These are phyloP conservation scores for Gigaspora rosea DNA, from an alignment of 192 early-diverging fungal genomes.

Conservation along the genomic window DNA sequence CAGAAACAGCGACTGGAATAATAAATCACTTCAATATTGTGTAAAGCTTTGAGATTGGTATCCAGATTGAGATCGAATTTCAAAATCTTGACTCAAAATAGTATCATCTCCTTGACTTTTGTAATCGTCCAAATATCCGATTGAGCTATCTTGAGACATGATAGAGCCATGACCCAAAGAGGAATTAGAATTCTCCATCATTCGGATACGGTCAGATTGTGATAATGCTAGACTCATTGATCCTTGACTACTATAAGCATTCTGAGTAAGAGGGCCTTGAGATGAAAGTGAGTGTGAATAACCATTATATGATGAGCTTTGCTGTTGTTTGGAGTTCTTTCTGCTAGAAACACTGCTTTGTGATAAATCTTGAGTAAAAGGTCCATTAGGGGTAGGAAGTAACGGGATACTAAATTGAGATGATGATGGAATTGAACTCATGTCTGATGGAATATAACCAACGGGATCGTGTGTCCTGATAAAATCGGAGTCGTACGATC, in stretches of 20 bases:
- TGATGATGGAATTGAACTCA: constrained; percentile 44
- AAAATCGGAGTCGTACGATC: constrained; percentile 52
- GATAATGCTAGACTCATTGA: constrained; percentile 56
- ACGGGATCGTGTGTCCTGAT: constrained; percentile 53
- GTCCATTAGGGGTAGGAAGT: constrained; percentile 56
- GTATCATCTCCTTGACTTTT: constrained; percentile 60
- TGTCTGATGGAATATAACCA: constrained; percentile 52
- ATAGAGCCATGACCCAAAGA: constrained; percentile 38
- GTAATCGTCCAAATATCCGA: constrained; percentile 54
- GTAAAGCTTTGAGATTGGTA: constrained; percentile 57
- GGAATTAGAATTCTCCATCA: constrained; percentile 41
- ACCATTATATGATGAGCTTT: constrained; percentile 37
- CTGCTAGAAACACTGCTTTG: constrained; percentile 54
- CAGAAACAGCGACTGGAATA: too few species aligned
- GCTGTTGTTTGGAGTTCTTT: constrained; percentile 41
- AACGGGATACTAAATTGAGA: constrained; percentile 54
- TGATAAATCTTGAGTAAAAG: constrained; percentile 64
- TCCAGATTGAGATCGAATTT: constrained; percentile 51
- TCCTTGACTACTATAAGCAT: constrained; percentile 59
- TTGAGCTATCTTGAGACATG: constrained; percentile 58
- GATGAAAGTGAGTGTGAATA: constrained; percentile 34
- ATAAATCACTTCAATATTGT: constrained; percentile 46
- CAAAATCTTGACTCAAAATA: constrained; percentile 59
- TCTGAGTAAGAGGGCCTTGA: constrained; percentile 48
- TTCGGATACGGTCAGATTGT: constrained; percentile 57